Conservation (phyloP, 306 rosid genomes). For the Benincasa hispida region DNA sequence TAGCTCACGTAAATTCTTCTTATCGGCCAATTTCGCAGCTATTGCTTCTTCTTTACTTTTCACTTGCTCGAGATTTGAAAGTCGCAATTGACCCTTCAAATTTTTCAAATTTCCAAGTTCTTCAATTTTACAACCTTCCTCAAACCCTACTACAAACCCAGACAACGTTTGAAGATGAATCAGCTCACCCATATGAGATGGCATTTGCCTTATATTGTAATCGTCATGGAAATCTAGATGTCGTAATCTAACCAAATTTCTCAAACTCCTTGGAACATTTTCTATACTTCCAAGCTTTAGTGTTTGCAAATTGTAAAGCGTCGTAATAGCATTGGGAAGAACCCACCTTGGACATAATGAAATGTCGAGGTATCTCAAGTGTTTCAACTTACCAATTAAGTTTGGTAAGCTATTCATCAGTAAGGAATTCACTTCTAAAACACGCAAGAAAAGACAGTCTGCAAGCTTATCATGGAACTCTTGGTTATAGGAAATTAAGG, state of each 20-base stretch:
- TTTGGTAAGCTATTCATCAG: background rate
- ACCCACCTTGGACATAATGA: background rate
- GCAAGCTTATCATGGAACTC: background rate
- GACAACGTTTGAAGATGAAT: background rate
- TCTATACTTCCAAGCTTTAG: background rate
- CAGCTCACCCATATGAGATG: background rate
- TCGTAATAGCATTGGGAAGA: background rate
- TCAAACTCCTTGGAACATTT: background rate
- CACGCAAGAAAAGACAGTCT: background rate
- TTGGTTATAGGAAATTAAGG: background rate
- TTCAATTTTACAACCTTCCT: background rate
- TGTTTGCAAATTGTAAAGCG: background rate
- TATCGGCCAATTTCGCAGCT: background rate
- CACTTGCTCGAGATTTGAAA: background rate
- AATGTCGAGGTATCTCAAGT: slow-evolving; percentile 5
- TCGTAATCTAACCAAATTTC: background rate
- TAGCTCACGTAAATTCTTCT: background rate
- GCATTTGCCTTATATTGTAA: background rate
- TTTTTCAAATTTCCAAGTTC: background rate
- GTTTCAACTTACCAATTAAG: background rate
- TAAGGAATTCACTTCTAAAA: background rate
- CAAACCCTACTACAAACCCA: background rate
- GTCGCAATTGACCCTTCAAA: background rate
- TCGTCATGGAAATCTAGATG: background rate
- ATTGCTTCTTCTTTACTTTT: background rate